Conservation (phyloP, 78 protist species). For the Dictyostelium brefeldianum region DNA sequence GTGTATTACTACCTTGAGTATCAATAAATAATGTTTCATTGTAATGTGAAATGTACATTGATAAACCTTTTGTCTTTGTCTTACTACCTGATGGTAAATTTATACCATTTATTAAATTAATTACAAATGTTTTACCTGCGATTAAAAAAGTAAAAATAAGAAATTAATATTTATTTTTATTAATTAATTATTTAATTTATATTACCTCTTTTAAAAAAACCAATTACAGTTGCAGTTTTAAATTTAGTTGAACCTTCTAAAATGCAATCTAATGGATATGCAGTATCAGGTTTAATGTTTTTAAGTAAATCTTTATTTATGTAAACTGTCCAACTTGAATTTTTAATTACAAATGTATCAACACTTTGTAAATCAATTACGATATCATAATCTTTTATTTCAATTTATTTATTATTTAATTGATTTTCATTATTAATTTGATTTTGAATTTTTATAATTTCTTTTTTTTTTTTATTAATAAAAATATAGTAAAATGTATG, state of each 20-base stretch:
- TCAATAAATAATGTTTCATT: neutral
- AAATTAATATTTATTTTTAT: too few species aligned
- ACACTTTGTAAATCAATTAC: constrained; percentile 6
- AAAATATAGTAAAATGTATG: too few species aligned
- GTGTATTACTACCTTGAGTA: neutral
- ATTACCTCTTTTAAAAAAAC: constrained; percentile 20
- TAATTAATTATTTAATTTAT: too few species aligned
- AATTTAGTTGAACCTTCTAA: neutral
- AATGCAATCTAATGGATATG: neutral
- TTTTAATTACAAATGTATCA: constrained; percentile 7
- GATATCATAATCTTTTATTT: neutral
- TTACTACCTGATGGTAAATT: constrained; percentile 5
- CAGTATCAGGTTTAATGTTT: neutral
- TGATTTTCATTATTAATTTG: too few species aligned
- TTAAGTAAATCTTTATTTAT: neutral
- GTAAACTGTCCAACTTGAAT: neutral
- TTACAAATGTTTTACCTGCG: neutral
- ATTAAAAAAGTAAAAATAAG: too few species aligned
- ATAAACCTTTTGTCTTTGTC: neutral
- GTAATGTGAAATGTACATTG: neutral
- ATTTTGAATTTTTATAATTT: too few species aligned
- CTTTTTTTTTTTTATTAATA: neutral
- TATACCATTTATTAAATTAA: neutral
- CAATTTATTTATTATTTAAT: too few species aligned
- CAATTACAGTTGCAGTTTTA: neutral